Evolutionary conservation across 352 stramenopile genomes (phyloP).

Genomic region (Phytophthora megakarya): DNA sequence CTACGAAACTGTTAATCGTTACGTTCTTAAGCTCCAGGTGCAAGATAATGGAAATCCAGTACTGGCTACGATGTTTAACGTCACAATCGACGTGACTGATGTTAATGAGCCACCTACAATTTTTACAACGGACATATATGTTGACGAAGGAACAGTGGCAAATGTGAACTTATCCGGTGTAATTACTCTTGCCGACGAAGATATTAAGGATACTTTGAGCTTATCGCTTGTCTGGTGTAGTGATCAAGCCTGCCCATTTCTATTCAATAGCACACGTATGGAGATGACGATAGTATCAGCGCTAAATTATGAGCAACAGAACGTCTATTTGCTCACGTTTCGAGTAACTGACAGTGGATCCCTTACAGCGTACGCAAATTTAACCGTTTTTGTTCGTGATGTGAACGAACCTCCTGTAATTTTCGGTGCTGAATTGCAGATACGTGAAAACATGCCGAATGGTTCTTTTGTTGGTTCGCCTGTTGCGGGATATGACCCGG

Average conservation of each 20-base stretch:
- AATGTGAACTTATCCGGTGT: slow-evolving; percentile 15
- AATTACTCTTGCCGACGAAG: slow-evolving; percentile 19
- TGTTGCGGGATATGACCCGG: slow-evolving; percentile 26
- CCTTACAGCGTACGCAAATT: slow-evolving; percentile 27
- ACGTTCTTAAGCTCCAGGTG: slow-evolving; percentile 10
- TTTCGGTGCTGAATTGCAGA: slow-evolving; percentile 15
- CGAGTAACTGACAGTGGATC: slow-evolving; percentile 36
- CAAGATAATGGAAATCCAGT: slow-evolving; percentile 25
- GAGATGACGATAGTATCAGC: slow-evolving; percentile 3
- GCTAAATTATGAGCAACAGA: slow-evolving; percentile 33
- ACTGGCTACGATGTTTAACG: slow-evolving; percentile 16
- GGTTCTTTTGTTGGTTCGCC: slow-evolving; percentile 24
- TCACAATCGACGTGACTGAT: slow-evolving; percentile 23
- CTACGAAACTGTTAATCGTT: slow-evolving; percentile 26
- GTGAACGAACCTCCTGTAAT: slow-evolving; percentile 58
- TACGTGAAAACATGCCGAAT: slow-evolving; percentile 43
- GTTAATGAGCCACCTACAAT: slow-evolving; percentile 31
- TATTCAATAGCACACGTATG: neutral
- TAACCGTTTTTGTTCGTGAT: slow-evolving; percentile 49
- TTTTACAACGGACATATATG: slow-evolving; percentile 9
- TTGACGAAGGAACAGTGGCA: slow-evolving; percentile 12
- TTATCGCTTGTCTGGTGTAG: slow-evolving; percentile 16
- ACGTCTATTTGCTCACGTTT: slow-evolving; percentile 28
- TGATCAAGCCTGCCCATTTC: slow-evolving; percentile 17
- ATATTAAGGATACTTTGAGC: slow-evolving; percentile 6